Base-by-base conservation (phyloP, 2,329 filamentous ascomycete species). In the Nigrospora oryzae region DNA sequence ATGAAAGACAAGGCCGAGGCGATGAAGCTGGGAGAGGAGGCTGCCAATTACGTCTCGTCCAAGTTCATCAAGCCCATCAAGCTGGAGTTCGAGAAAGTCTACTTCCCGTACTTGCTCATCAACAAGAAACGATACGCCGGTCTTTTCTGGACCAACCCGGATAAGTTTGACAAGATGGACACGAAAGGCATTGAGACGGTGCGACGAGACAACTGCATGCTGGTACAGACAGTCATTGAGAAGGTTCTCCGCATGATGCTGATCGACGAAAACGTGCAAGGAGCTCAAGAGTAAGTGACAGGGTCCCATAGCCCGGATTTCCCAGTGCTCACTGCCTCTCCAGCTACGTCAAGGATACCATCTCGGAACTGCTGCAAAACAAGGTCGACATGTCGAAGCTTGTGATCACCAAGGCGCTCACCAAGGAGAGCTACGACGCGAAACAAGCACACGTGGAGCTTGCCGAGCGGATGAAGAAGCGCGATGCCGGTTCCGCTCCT, bases 81-180 rank as follows among this genome's bases (percentile, higher is more conserved):
- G 69, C 79, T 98, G 31, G 93, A 98, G 64, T 98, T 98, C 66
- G 93, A 98, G 65, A 98, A 98, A 68, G 91, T 98, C 1, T 98
- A 98, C 67, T 98, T 86, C 63, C 93, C 93, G 1, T 98, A 98
- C 62, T 75, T 98, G 32, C 76, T 98, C 42, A 98, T 98, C 81
- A 98, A 98, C 81, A 98, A 98, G 74, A 98, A 98, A 73, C 86
- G 93, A 51, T 98, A 98, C 59, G 93, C 93, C 10, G 93, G 93
- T n/a, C 68, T 98, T 31, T 97, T 89, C 69, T 98, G 90, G 90
- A 98, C 93, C 5, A 93, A 86, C 53, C 81, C 91, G 1, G 79
- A 91, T 36, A 96, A 95, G 66, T 93, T 86, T 64, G 94, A 98
- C 76, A 98, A 97, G 74, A 98, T 98, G 94, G 93, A 98, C 66